A percentile compares a stretch with the other conserved stretches of the same genome.
These are phyloP conservation scores for Panellus pusillus DNA, from an alignment of 768 basidiomycete species.

Conservation along the genomic window DNA sequence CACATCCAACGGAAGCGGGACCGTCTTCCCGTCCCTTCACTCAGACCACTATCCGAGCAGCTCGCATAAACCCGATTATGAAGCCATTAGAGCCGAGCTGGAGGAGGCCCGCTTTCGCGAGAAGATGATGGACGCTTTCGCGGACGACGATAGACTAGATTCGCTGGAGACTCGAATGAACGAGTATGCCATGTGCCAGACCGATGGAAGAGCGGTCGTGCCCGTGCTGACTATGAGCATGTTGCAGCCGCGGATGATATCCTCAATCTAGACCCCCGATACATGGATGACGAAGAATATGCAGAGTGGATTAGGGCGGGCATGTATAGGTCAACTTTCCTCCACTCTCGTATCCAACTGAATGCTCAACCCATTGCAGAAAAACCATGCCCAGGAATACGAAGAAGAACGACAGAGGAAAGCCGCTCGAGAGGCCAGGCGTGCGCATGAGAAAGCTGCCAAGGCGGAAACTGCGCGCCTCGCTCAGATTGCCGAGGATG, in stretches of 20 bases:
- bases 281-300: conserved; percentile 86
- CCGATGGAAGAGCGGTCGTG: conserved; percentile 52
- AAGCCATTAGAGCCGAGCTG: conserved; percentile 48
- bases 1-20: conserved; percentile 20
- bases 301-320: conserved; percentile 82
- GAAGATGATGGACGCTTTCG: conserved; percentile 71
- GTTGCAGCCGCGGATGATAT: conserved; percentile 35
- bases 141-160: conserved; percentile 71
- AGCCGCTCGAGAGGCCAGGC: conserved; percentile 51
- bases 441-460: conserved; percentile 53
- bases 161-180: conserved; percentile 63
- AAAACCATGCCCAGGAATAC: conserved; percentile 69
- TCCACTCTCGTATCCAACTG: neutral
- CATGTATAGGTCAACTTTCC: conserved; percentile 70
- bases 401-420: conserved; percentile 60
- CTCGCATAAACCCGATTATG: conserved; percentile 42
- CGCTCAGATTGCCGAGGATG: conserved; percentile 53
- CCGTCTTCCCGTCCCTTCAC: conserved; percentile 19
- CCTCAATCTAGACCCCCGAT: conserved; percentile 42
- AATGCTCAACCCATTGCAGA: conserved; percentile 34
- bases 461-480: conserved; percentile 53
- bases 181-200: conserved; percentile 72
- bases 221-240: conserved; percentile 25
- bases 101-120: conserved; percentile 71
- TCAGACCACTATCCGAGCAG: conserved; percentile 15